Evolutionary conservation across 176 grass and related monocot genomes (phyloP).

Genomic region (Pontederia crassipes): DNA sequence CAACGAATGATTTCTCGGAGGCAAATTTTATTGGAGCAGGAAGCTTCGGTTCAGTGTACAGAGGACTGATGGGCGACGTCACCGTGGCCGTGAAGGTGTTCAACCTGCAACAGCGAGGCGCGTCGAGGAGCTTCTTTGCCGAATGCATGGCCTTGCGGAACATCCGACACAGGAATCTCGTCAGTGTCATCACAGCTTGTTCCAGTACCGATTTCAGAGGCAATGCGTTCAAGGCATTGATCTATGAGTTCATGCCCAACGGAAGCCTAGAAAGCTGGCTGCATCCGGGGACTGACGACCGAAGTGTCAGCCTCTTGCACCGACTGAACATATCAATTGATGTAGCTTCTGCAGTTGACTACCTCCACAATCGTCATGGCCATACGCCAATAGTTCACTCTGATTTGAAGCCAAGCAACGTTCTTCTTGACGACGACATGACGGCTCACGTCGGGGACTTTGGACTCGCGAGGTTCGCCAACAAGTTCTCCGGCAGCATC

Average conservation of each 20-base stretch:
- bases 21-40: constrained; percentile 36
- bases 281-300: constrained; percentile 1
- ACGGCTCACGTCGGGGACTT: constrained; percentile 35
- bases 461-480: constrained; percentile 32
- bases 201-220: constrained; percentile 35
- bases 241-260: constrained; percentile 42
- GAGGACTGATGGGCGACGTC: constrained; percentile 21
- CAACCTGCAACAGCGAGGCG: constrained; percentile 32
- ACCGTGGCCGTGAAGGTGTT: constrained; percentile 46
- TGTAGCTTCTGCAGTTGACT: constrained; percentile 31
- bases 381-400: constrained; percentile 34
- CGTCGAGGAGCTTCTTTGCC: constrained; percentile 42
- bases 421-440: constrained; percentile 34
- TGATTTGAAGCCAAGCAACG: constrained; percentile 44
- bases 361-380: constrained; percentile 32
- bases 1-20: constrained; percentile 35
- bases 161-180: constrained; percentile 44
- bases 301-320: constrained; percentile 10
- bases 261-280: constrained; percentile 43
- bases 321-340: constrained; percentile 38
- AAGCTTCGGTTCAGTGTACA: constrained; percentile 35
- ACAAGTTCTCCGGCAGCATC: not conserved
- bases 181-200: constrained; percentile 38
- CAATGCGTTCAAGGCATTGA: constrained; percentile 42
- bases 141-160: constrained; percentile 45